A percentile compares a stretch with the other conserved stretches of the same genome.
These are phyloP conservation scores for Saussurea involucrata DNA, from an alignment of 129 eudicot genomes.

Conservation along the genomic window DNA sequence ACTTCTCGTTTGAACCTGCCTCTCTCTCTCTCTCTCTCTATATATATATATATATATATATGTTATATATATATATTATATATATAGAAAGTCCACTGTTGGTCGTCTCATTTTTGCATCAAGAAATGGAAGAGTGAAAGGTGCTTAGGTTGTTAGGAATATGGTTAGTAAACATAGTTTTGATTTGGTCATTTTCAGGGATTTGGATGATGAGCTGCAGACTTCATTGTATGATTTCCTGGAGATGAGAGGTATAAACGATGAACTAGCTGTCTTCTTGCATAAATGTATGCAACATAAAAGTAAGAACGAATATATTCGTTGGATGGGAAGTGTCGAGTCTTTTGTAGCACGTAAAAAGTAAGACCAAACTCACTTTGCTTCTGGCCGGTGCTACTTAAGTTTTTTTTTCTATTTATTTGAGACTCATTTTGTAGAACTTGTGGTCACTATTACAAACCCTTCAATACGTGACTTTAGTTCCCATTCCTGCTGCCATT, in stretches of 20 bases:
- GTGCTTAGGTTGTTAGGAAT: neutral
- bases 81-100: no score
- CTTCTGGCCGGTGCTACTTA: slow-evolving; percentile 1
- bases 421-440: neutral
- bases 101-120: neutral
- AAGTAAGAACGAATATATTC: slow-evolving; percentile 58
- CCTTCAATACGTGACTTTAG: neutral
- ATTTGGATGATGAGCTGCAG: slow-evolving; percentile 76
- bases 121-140: neutral
- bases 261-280: slow-evolving; percentile 58
- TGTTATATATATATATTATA: no score
- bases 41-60: no score
- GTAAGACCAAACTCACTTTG: slow-evolving; percentile 1
- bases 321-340: slow-evolving; percentile 65
- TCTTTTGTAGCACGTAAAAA: slow-evolving; percentile 51
- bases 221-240: slow-evolving; percentile 62
- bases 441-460: neutral
- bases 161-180: neutral
- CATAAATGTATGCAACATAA: slow-evolving; percentile 59
- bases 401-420: neutral
- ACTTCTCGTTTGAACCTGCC: no score
- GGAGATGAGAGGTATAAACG: slow-evolving; percentile 69
- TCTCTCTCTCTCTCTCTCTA: no score
- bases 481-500: neutral
- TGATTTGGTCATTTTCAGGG: slow-evolving; percentile 45